Base-by-base conservation (phyloP, 371 early-diverging fungal species). In the Sporodiniella umbellata region DNA sequence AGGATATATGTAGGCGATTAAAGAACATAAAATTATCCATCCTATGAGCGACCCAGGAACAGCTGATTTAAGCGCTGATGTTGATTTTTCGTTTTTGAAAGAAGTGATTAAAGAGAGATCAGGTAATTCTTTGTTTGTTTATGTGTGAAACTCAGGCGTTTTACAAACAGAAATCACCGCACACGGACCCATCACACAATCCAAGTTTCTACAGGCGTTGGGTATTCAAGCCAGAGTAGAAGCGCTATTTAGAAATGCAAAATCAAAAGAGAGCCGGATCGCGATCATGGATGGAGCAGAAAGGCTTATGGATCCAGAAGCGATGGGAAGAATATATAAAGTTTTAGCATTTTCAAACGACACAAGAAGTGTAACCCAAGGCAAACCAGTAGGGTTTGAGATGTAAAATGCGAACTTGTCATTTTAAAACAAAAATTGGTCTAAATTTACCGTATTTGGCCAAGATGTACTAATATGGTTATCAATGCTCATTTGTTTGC, bases 31-130 rank as follows among this genome's bases (percentile, higher is more conserved):
- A 56, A 90, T 94, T 55, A 79, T 83, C 0, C 72, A 88, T 63
- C 84, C 89, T 0, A 79, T 96, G 48, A 79, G 76, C 23, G 58
- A 70, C 18, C 96, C 96, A 1, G 98, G 98, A 3, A 80, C 81
- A 11, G 80, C 87, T 18, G 98, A 98, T 77, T 67, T 98, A 21
- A 94, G 91, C 48, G 91, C 88, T 0, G 92, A 98, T 68, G 97
- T 98, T 0, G 93, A 98, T 62, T 98, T 97, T 67, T 61, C 80
- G 19, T 80, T 86, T 45, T 56, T 98, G 37, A 78, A 80, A 37
- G 63, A 79, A 15, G 85, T 87, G 0, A 78, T 82, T 30, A 52
- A 54, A 14, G 74, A 66, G 22, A 52, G 47, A 28, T 37, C 65
- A 38, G 42, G 61, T 80, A 49, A 82, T 80, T 40, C 15, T 7